Percentiles rank a stretch among this genome's conserved stretches.
phyloP scores from a whole-genome alignment of 805 yeast species.

The Alloascoidea africana region DNA sequence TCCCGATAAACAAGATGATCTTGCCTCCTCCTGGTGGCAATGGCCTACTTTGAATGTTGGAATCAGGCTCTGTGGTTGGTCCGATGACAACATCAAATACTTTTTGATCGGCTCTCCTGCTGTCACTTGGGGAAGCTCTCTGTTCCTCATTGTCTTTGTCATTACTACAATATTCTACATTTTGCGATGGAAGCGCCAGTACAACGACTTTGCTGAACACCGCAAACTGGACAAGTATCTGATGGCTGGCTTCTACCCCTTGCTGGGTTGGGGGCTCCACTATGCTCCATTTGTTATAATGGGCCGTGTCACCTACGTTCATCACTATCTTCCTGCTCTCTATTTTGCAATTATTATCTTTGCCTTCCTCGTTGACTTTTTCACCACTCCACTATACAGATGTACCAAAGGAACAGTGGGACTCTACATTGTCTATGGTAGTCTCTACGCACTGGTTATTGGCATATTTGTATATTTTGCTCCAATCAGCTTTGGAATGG shows the following conservation, averaged over 20 bases:
- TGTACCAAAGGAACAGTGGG: constrained; percentile 13
- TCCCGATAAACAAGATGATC: constrained; percentile 52
- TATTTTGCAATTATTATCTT: constrained; percentile 38
- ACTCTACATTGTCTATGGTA: constrained; percentile 18
- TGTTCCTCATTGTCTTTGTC: constrained; percentile 28
- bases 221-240: constrained; percentile 17
- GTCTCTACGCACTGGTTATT: constrained; percentile 27
- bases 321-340: constrained; percentile 73
- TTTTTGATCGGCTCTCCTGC: constrained; percentile 67
- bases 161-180: constrained; percentile 22
- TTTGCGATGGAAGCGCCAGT: constrained; percentile 66
- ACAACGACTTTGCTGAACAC: constrained; percentile 17
- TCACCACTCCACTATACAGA: background rate
- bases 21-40: constrained; percentile 71
- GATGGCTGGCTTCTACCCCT: constrained; percentile 65
- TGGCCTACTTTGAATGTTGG: constrained; percentile 78
- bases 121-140: constrained; percentile 61
- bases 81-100: constrained; percentile 39
- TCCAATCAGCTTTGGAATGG: constrained; percentile 57
- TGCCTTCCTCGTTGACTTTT: constrained; percentile 10
- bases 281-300: constrained; percentile 61
- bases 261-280: constrained; percentile 73
- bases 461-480: constrained; percentile 35
- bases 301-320: constrained; percentile 81
- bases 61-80: constrained; percentile 65